Percentiles rank a stretch among this genome's conserved stretches.
Evolutionary conservation across 352 stramenopile genomes (phyloP).

Genomic region (Phytophthora europaea): DNA sequence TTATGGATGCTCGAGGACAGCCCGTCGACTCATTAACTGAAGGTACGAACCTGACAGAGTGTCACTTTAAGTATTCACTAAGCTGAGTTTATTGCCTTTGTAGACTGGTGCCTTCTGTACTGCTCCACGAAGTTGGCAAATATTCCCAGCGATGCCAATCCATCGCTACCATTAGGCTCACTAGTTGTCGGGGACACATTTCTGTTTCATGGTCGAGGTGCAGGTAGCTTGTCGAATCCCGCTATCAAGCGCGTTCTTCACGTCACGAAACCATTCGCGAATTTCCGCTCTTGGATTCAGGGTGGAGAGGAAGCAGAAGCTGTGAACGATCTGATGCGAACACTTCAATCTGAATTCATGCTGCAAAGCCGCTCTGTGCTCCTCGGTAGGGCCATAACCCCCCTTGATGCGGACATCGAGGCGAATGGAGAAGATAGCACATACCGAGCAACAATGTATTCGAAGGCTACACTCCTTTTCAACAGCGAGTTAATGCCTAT

Average conservation of each 20-base stretch:
- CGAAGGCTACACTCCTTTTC: constrained; percentile 58
- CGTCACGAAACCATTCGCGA: constrained; percentile 68
- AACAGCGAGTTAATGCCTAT: constrained; percentile 55
- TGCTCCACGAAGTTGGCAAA: constrained; percentile 51
- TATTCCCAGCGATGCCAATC: constrained; percentile 40
- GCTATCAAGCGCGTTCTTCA: constrained; percentile 33
- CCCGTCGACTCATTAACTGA: constrained; percentile 16
- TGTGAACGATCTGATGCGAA: constrained; percentile 46
- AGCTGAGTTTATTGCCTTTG: neutral
- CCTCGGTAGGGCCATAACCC: constrained; percentile 49
- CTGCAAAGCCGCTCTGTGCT: constrained; percentile 57
- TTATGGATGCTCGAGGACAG: constrained; percentile 60
- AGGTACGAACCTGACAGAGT: constrained; percentile 16
- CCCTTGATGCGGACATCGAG: constrained; percentile 46
- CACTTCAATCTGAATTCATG: constrained; percentile 77
- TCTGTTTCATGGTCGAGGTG: constrained; percentile 31
- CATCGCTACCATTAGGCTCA: constrained; percentile 47
- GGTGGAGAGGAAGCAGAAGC: constrained; percentile 53
- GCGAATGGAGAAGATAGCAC: neutral
- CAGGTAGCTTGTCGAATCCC: neutral
- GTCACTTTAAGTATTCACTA: constrained; percentile 1
- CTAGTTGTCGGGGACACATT: constrained; percentile 73
- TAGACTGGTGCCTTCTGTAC: constrained; percentile 72
- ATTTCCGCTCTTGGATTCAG: constrained; percentile 76
- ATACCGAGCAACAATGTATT: constrained; percentile 20